Conservation (phyloP, 495 filamentous ascomycete species). For the Hypomontagnella submonticulosa region DNA sequence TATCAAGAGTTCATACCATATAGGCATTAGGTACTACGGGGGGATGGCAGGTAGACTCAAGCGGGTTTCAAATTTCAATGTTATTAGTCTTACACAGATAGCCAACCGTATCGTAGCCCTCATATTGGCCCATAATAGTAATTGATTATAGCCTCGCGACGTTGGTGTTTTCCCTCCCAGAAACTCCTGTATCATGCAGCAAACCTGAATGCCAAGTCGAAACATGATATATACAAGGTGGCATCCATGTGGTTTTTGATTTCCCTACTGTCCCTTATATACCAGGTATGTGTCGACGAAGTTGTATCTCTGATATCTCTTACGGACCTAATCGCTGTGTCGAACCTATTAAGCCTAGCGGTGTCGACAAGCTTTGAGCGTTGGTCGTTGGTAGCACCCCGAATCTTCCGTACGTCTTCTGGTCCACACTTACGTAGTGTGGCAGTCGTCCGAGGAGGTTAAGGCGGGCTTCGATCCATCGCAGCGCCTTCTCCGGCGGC, state of each 20-base stretch:
- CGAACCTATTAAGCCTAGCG: slow-evolving; percentile 68
- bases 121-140: neutral
- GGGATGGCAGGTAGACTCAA: no score
- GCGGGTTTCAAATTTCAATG: neutral
- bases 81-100: neutral
- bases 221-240: slow-evolving; percentile 35
- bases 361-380: slow-evolving; percentile 56
- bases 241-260: slow-evolving; percentile 4
- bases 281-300: neutral
- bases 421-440: slow-evolving; percentile 90
- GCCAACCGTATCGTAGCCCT: slow-evolving; percentile 12
- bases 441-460: slow-evolving; percentile 84
- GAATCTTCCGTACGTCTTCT: slow-evolving; percentile 96
- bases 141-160: slow-evolving; percentile 15
- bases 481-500: slow-evolving; percentile 81
- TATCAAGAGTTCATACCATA: no score
- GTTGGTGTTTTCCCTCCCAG: slow-evolving; percentile 5
- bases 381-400: slow-evolving; percentile 79
- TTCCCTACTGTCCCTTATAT: neutral
- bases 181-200: slow-evolving; percentile 39
- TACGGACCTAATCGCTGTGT: slow-evolving; percentile 74
- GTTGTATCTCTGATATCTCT: slow-evolving; percentile 43
- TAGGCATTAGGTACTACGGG: no score
- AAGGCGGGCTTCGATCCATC: slow-evolving; percentile 85
- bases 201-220: slow-evolving; percentile 19